A percentile compares a stretch with the other conserved stretches of the same genome.
phyloP scores from a whole-genome alignment of 2,329 filamentous ascomycete genomes.

The Pyrenochaeta sp. region DNA sequence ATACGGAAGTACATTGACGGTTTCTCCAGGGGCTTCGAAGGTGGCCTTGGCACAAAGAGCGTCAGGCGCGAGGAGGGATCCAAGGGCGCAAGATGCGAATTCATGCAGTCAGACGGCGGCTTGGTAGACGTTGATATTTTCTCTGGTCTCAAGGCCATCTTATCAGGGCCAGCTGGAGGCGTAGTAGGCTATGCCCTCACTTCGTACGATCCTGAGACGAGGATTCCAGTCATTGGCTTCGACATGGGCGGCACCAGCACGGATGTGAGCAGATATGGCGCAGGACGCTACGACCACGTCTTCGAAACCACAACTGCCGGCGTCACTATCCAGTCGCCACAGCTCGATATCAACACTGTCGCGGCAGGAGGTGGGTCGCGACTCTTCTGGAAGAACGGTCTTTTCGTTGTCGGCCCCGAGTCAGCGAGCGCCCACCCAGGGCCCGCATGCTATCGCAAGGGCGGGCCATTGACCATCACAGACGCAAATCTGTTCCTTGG shows the following conservation, averaged over 20 bases:
- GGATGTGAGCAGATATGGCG: conserved; percentile 86
- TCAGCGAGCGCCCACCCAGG: conserved; percentile 89
- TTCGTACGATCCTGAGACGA: conserved; percentile 83
- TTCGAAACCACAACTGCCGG: conserved; percentile 94
- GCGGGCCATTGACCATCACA: conserved; percentile 88
- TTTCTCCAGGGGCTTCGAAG: conserved; percentile 81
- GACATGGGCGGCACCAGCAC: conserved; percentile 96
- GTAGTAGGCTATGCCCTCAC: conserved; percentile 94
- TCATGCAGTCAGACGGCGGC: conserved; percentile 89
- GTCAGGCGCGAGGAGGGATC: conserved; percentile 71
- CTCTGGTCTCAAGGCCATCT: conserved; percentile 82
- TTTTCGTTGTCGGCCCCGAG: conserved; percentile 91
- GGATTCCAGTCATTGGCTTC: conserved; percentile 88
- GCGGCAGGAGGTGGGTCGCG: conserved; percentile 87
- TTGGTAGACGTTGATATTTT: conserved; percentile 79
- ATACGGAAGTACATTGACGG: conserved; percentile 81
- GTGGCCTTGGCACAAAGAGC: conserved; percentile 78
- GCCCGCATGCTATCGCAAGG: conserved; percentile 90
- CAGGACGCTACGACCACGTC: conserved; percentile 88
- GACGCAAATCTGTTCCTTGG: conserved; percentile 90
- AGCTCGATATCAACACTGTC: conserved; percentile 94
- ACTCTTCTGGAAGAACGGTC: conserved; percentile 86
- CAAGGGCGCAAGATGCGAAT: conserved; percentile 84
- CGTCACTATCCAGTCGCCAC: conserved; percentile 91
- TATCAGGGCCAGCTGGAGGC: conserved; percentile 91